These are phyloP conservation scores for Exserohilum rostratum DNA, from an alignment of 2,329 filamentous ascomycete genomes.

Conservation along the genomic window DNA sequence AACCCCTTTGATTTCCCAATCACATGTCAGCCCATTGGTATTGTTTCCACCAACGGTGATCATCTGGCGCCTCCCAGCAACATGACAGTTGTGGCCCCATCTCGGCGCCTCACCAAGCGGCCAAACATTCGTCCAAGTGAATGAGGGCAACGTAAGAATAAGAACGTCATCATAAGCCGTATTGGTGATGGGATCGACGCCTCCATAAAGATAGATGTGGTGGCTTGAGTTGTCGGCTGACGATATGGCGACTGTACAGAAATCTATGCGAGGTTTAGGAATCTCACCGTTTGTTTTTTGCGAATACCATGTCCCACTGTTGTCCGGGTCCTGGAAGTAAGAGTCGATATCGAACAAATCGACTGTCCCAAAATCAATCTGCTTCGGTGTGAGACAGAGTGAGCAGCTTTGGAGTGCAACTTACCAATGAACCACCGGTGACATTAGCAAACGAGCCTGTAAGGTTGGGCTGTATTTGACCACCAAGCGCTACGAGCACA, in stretches of 20 bases:
- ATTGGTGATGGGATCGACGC: constrained; percentile 46
- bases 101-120: constrained; percentile 43
- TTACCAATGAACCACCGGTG: not conserved
- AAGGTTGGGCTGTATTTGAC: not conserved
- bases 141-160: constrained; percentile 55
- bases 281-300: constrained; percentile 52
- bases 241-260: constrained; percentile 51
- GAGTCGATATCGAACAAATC: constrained; percentile 49
- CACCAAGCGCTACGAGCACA: not conserved
- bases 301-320: constrained; percentile 51
- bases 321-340: constrained; percentile 23
- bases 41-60: constrained; percentile 49
- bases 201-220: constrained; percentile 59
- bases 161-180: constrained; percentile 51
- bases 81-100: constrained; percentile 52
- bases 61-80: constrained; percentile 49
- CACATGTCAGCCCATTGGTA: not conserved
- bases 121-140: constrained; percentile 53
- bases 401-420: not conserved
- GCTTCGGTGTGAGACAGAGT: not conserved
- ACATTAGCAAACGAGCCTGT: not conserved
- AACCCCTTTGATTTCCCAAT: not conserved
- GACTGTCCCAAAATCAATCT: constrained; percentile 30
- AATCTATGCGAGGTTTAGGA: constrained; percentile 52
- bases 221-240: constrained; percentile 55